Evolutionary conservation across 2,329 filamentous ascomycete species (phyloP).

Genomic region (Alternaria novae-zelandiae): DNA sequence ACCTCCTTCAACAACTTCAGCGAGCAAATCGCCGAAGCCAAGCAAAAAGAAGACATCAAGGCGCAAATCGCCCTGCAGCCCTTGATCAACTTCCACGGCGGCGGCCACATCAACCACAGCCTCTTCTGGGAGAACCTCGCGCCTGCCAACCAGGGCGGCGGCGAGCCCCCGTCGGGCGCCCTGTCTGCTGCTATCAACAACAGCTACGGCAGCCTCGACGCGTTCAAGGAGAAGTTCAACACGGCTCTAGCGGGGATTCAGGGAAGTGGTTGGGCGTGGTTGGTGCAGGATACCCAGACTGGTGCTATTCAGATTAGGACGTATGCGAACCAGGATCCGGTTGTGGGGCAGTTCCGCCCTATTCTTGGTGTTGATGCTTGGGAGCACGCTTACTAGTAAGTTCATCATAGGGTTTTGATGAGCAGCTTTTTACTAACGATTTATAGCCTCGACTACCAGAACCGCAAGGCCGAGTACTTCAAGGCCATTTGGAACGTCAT

Average conservation of each 20-base stretch:
- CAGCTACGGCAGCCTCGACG: constrained; percentile 64
- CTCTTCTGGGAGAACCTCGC: constrained; percentile 75
- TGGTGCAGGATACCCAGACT: constrained; percentile 68
- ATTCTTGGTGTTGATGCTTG: constrained; percentile 91
- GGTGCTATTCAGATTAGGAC: constrained; percentile 69
- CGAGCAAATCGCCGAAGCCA: constrained; percentile 70
- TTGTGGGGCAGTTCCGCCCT: constrained; percentile 81
- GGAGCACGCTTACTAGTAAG: constrained; percentile 68
- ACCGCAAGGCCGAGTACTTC: constrained; percentile 97
- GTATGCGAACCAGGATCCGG: constrained; percentile 87
- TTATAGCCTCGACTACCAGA: constrained; percentile 80
- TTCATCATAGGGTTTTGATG: accelerated
- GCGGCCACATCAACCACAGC: constrained; percentile 70
- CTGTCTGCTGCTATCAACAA: constrained; percentile 65
- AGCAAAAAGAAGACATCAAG: constrained; percentile 60
- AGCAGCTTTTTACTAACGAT: background rate
- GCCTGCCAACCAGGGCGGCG: constrained; percentile 70
- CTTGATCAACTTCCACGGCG: constrained; percentile 71
- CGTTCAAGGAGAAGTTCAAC: constrained; percentile 69
- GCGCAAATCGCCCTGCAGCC: constrained; percentile 63
- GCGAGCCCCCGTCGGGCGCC: constrained; percentile 65
- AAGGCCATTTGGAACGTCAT: constrained; percentile 91
- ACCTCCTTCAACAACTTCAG: constrained; percentile 83
- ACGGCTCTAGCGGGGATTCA: constrained; percentile 69
- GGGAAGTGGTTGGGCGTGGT: constrained; percentile 69